Evolutionary conservation across 1,139 yeast species (phyloP).

Genomic region (Yamadazyma aaseri): DNA sequence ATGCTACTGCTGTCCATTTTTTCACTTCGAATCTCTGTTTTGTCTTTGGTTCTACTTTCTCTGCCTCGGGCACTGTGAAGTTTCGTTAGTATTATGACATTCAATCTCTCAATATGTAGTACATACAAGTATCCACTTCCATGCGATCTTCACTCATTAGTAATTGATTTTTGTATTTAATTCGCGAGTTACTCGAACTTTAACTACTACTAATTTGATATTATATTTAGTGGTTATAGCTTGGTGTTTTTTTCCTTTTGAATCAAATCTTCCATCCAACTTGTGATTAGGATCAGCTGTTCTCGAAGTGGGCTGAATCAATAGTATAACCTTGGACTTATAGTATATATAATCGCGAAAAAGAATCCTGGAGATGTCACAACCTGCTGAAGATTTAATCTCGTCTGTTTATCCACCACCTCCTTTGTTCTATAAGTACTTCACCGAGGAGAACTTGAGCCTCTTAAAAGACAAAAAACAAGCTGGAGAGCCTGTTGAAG

Average conservation of each 20-base stretch:
- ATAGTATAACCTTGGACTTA: too few relatives aligned
- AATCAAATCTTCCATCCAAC: too few relatives aligned
- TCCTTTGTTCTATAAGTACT: constrained; percentile 69
- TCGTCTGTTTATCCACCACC: constrained; percentile 86
- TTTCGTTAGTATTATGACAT: constrained; percentile 9
- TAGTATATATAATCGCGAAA: too few relatives aligned
- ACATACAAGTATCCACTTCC: constrained; percentile 21
- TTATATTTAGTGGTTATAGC: too few relatives aligned
- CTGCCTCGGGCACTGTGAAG: constrained; percentile 17
- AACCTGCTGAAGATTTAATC: constrained; percentile 35
- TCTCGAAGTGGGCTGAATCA: too few relatives aligned
- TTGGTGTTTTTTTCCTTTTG: too few relatives aligned
- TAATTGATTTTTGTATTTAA: background rate
- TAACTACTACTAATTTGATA: too few relatives aligned
- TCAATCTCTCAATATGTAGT: background rate
- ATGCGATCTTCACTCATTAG: constrained; percentile 18
- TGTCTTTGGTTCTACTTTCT: constrained; percentile 25
- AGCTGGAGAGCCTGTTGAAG: constrained; percentile 18
- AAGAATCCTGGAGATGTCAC: constrained; percentile 14
- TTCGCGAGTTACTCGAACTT: background rate
- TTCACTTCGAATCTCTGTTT: constrained; percentile 42
- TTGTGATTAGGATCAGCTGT: too few relatives aligned
- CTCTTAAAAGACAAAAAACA: constrained; percentile 27
- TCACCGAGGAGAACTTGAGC: constrained; percentile 59
- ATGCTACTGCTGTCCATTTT: constrained; percentile 97